Evolutionary conservation across 2,329 filamentous ascomycete genomes (phyloP), one percentile per base, ranked within the genome.

Genomic region (Paraconiothyrium sp.): DNA sequence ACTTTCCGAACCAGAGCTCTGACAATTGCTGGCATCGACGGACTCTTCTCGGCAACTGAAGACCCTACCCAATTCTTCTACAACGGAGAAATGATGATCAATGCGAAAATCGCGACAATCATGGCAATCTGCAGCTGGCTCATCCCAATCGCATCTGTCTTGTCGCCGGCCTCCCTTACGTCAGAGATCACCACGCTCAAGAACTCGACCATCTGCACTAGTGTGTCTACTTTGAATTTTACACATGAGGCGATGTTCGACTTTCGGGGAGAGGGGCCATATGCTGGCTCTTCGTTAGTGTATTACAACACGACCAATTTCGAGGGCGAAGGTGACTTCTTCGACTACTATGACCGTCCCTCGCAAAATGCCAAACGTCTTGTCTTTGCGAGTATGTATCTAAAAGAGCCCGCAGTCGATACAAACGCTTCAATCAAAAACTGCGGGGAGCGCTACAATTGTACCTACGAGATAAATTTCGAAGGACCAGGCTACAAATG

Each of bases 271-370:
- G 62, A 67, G 2, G 58, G 54, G 7, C 57, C 62, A 11, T 70
- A 62, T 37, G 67, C 67, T 5, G 71, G 73, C 1, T 69, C 67
- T 16, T 72, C 72, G 11, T 49, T 76, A 6, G 67, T 64, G 24
- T 77, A 71, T 54, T 78, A 72, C 57, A 79, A 79, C 57, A 78
- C 76, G 9, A 79, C 77, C 2, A 73, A 76, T 46, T 61, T 60
- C 7, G 60, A 59, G 8, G 73, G 64, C 1, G 61, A 59, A 0
- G 60, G 64, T 7, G 70, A 64, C 6, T 78, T 57, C 51, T 78
- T 78, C 44, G 77, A 79, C 51, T 79, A 79, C 51, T 79, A 76
- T 46, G 76, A 78, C 50, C 74, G 76, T 54, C 76, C 76, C 1
- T 75, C 73, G 1, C 78, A 78, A 61, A 74, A 72, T 46, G 69